These are phyloP conservation scores for Pseudomonodictys pantanalensis DNA, from an alignment of 495 filamentous ascomycete genomes.

Conservation along the genomic window DNA sequence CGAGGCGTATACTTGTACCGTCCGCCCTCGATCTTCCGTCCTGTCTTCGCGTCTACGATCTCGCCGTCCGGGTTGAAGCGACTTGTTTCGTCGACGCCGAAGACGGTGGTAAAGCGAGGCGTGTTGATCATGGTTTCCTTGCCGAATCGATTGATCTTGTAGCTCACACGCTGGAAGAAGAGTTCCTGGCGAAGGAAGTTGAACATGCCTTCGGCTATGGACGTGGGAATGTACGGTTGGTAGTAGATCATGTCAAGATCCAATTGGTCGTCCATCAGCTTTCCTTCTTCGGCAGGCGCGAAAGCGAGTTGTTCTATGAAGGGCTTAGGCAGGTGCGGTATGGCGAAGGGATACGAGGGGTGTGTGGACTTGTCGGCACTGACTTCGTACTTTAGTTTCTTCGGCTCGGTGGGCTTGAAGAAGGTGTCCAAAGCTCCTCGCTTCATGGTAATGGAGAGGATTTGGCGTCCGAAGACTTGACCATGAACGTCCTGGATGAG, in stretches of 20 bases:
- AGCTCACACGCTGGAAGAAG: slow-evolving; percentile 71
- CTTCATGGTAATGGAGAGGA: slow-evolving; percentile 16
- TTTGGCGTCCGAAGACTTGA: too few species aligned
- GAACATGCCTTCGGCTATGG: slow-evolving; percentile 57
- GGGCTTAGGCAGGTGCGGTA: slow-evolving; percentile 53
- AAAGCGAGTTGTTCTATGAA: slow-evolving; percentile 42
- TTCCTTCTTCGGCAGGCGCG: slow-evolving; percentile 42
- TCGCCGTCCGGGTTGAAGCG: slow-evolving; percentile 39
- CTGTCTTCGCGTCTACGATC: slow-evolving; percentile 50
- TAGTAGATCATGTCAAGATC: slow-evolving; percentile 68
- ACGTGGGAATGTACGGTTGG: slow-evolving; percentile 58
- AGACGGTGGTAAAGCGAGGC: slow-evolving; percentile 69
- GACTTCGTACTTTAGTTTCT: slow-evolving; percentile 19
- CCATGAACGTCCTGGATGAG: too few species aligned
- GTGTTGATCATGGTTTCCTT: slow-evolving; percentile 61
- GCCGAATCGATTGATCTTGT: slow-evolving; percentile 60
- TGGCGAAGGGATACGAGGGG: slow-evolving; percentile 60
- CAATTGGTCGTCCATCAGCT: slow-evolving; percentile 56
- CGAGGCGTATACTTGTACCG: slow-evolving; percentile 59
- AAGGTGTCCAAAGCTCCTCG: slow-evolving; percentile 17
- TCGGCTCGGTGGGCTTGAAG: slow-evolving; percentile 16
- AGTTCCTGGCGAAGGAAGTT: slow-evolving; percentile 59
- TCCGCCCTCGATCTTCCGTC: slow-evolving; percentile 41
- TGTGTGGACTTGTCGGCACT: slow-evolving; percentile 44
- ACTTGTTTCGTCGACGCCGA: slow-evolving; percentile 62